phyloP scores from a whole-genome alignment of 192 early-diverging fungal species.

The Podila clonocystis region DNA sequence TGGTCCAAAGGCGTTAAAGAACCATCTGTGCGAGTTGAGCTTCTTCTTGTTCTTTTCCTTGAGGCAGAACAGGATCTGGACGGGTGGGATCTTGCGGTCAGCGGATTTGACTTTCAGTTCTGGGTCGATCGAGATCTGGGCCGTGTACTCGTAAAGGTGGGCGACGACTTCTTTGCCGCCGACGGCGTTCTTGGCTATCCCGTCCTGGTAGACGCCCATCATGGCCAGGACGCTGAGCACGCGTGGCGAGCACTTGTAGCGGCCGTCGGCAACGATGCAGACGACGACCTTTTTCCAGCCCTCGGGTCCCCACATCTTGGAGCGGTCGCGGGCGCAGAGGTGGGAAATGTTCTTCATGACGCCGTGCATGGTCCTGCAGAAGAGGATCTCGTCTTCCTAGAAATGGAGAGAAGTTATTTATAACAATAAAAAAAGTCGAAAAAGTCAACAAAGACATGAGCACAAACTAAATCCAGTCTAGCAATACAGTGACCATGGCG shows the following conservation, averaged over 20 bases:
- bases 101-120: slow-evolving; percentile 61
- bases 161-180: slow-evolving; percentile 69
- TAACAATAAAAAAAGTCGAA: neutral
- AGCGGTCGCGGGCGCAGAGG: slow-evolving; percentile 70
- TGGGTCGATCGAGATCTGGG: slow-evolving; percentile 65
- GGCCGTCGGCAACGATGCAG: slow-evolving; percentile 82
- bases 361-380: slow-evolving; percentile 88
- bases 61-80: slow-evolving; percentile 81
- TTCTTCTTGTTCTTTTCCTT: slow-evolving; percentile 81
- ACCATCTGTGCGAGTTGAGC: slow-evolving; percentile 72
- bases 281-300: slow-evolving; percentile 86
- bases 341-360: slow-evolving; percentile 90
- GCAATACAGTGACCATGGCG: neutral
- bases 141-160: slow-evolving; percentile 76
- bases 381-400: slow-evolving; percentile 89
- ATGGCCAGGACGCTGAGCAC: slow-evolving; percentile 73
- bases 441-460: too few relatives aligned
- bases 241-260: slow-evolving; percentile 71
- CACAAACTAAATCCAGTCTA: neutral
- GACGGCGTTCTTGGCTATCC: slow-evolving; percentile 72
- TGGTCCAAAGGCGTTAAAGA: slow-evolving; percentile 70
- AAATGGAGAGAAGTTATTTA: slow-evolving; percentile 32
- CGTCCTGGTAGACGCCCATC: slow-evolving; percentile 84
- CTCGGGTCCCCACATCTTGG: slow-evolving; percentile 72
- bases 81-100: slow-evolving; percentile 64